A percentile compares a stretch with the other conserved stretches of the same genome.
These are phyloP conservation scores for Trypanosoma mega DNA, from an alignment of 208 protist species.

Conservation along the genomic window DNA sequence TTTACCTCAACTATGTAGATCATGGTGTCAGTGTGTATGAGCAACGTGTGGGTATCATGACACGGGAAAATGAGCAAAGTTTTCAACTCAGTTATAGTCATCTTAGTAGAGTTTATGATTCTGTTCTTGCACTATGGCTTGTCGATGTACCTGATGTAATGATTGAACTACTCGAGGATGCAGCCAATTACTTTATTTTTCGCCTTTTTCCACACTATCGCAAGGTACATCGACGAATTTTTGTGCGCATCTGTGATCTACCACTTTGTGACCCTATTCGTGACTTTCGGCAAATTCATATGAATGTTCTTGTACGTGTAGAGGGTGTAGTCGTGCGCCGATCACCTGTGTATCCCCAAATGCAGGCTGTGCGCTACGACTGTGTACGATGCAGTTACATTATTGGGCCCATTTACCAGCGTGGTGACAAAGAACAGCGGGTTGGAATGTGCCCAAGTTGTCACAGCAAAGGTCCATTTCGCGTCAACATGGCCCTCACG, in stretches of 20 bases:
- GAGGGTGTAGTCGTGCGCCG: slow-evolving; percentile 98
- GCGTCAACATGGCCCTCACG: slow-evolving; percentile 96
- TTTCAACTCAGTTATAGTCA: slow-evolving; percentile 95
- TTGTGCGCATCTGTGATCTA: slow-evolving; percentile 97
- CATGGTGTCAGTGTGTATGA: slow-evolving; percentile 81
- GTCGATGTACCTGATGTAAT: slow-evolving; percentile 96
- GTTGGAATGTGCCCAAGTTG: slow-evolving; percentile 90
- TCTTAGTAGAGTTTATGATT: slow-evolving; percentile 84
- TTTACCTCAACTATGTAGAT: slow-evolving; percentile 90
- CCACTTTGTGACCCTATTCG: slow-evolving; percentile 96
- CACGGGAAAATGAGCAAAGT: slow-evolving; percentile 91
- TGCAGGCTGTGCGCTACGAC: slow-evolving; percentile 97
- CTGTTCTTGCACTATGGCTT: slow-evolving; percentile 95
- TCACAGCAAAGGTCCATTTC: slow-evolving; percentile 95
- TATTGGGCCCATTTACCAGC: slow-evolving; percentile 92
- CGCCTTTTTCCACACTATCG: slow-evolving; percentile 93
- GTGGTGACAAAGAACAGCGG: slow-evolving; percentile 83
- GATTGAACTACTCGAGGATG: slow-evolving; percentile 97
- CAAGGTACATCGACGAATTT: slow-evolving; percentile 90
- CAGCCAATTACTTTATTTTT: slow-evolving; percentile 91
- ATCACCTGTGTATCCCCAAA: slow-evolving; percentile 97
- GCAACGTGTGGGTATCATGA: slow-evolving; percentile 80
- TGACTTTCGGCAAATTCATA: slow-evolving; percentile 97
- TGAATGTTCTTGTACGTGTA: slow-evolving; percentile 97
- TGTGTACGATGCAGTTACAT: slow-evolving; percentile 94